Evolutionary conservation across 2,329 filamentous ascomycete genomes (phyloP).

Genomic region (Beauveria caledonica): DNA sequence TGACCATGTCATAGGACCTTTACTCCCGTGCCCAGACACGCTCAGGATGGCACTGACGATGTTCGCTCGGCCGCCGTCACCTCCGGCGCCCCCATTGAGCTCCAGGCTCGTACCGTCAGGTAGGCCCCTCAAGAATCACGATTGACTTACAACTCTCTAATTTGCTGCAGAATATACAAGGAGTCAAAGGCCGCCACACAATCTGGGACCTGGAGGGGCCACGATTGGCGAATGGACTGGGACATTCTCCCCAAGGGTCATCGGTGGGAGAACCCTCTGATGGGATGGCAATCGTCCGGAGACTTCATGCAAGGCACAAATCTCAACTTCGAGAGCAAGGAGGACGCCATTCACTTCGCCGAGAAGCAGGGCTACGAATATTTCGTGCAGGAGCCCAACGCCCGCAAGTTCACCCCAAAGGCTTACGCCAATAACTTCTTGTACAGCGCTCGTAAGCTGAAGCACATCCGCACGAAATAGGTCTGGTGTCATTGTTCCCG

Average conservation of each 20-base stretch:
- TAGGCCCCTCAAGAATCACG: slow-evolving; percentile 32
- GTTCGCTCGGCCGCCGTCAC: slow-evolving; percentile 74
- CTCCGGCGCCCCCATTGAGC: slow-evolving; percentile 86
- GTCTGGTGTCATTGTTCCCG: not conserved
- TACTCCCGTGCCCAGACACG: slow-evolving; percentile 79
- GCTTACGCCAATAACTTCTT: slow-evolving; percentile 96
- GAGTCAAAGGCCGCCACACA: slow-evolving; percentile 93
- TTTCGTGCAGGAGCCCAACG: slow-evolving; percentile 94
- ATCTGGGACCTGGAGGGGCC: slow-evolving; percentile 76
- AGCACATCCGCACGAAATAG: slow-evolving; percentile 77
- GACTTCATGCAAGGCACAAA: slow-evolving; percentile 94
- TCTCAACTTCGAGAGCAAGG: slow-evolving; percentile 83
- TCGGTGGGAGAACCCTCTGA: slow-evolving; percentile 96
- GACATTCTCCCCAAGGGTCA: slow-evolving; percentile 87
- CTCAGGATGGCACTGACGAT: slow-evolving; percentile 87
- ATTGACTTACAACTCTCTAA: not conserved
- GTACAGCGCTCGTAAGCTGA: slow-evolving; percentile 77
- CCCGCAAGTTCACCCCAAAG: slow-evolving; percentile 79
- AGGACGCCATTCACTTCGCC: slow-evolving; percentile 89
- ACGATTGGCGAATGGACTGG: slow-evolving; percentile 98
- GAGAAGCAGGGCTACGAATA: slow-evolving; percentile 99
- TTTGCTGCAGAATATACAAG: slow-evolving; percentile 67
- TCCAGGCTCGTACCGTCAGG: slow-evolving; percentile 91
- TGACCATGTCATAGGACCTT: slow-evolving; percentile 54
- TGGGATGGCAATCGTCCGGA: slow-evolving; percentile 96